phyloP scores from a whole-genome alignment of 108 stramenopile species.

The Epipyxis sp. region DNA sequence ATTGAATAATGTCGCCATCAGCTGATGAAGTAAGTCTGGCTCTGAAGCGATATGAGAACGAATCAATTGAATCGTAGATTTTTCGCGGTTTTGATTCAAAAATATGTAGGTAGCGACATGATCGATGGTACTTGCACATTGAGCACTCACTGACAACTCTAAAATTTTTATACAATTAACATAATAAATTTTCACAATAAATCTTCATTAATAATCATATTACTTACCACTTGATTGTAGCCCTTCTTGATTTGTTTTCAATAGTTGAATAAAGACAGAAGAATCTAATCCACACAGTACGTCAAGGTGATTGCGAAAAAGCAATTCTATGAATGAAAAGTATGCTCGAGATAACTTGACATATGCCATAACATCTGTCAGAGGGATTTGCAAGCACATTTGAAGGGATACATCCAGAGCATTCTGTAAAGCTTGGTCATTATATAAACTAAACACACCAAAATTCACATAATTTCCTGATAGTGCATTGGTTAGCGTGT shows the following conservation, averaged over 20 bases:
- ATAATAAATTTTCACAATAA: too few species aligned
- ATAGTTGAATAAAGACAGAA: constrained; percentile 81
- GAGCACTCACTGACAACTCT: constrained; percentile 75
- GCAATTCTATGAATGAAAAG: constrained; percentile 85
- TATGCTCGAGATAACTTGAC: constrained; percentile 90
- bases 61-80: constrained; percentile 66
- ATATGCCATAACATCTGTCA: constrained; percentile 83
- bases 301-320: constrained; percentile 85
- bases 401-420: background rate
- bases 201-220: too few species aligned
- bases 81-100: constrained; percentile 78
- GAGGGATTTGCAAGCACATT: constrained; percentile 57
- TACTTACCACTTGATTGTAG: constrained; percentile 66
- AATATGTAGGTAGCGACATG: constrained; percentile 90
- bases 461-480: constrained; percentile 94
- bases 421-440: constrained; percentile 53
- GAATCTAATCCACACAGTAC: constrained; percentile 75
- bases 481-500: constrained; percentile 83
- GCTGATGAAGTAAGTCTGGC: constrained; percentile 49
- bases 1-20: constrained; percentile 91
- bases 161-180: too few species aligned
- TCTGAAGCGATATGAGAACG: constrained; percentile 39
- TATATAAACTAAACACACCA: constrained; percentile 93
- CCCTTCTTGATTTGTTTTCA: constrained; percentile 87
- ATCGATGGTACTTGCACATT: constrained; percentile 87